Base-by-base conservation (phyloP, 441 rosid genomes). In the Populus tomentosa region DNA sequence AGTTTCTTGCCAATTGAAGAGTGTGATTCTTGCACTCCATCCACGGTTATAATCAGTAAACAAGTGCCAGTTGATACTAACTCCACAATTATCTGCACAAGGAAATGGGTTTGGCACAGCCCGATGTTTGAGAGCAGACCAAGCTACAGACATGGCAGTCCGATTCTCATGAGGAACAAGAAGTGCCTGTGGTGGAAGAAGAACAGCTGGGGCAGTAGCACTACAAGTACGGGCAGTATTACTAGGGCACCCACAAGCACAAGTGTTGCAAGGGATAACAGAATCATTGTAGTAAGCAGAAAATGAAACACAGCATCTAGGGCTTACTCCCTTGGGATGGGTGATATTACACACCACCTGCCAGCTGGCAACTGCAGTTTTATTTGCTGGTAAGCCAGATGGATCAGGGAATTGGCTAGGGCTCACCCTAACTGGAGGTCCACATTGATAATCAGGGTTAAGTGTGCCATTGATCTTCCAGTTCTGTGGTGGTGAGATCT, bases 311-410 rank as follows among this genome's bases (percentile, higher is more conserved):
- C 98, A 96, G 74, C 98, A 96, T 67, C 82, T 85, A 28, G 97
- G 97, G 73, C 84, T 82, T 0, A 72, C 82, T 20, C 88, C 88
- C 84, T 90, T 75, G 46, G 92, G 91, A 69, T 82, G 89, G 36
- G 91, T 89, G 76, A 96, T 96, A 81, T 94, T 96, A 85, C 99
- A 96, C 16, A 92, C 97, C 26, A 96, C 90, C 86, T 94, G 99
- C 99, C 98, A 96, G 79, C 96, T 96, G 0, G 94, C 96, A 79
- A 91, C 81, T 3, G 88, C 96, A 1, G 92, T 83, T 20, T 79
- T 76, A 83, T 94, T 87, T 1, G 86, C 85, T 7, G 91, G 87
- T 2, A 92, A 84, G 24, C 98, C 98, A 6, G 76, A 84, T 1
- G 94, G 84, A 74, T 90, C 94, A 0, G 86, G 88, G 78, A 89